These are phyloP conservation scores for Geum urbanum DNA, from an alignment of 306 rosid genomes.

Conservation along the genomic window DNA sequence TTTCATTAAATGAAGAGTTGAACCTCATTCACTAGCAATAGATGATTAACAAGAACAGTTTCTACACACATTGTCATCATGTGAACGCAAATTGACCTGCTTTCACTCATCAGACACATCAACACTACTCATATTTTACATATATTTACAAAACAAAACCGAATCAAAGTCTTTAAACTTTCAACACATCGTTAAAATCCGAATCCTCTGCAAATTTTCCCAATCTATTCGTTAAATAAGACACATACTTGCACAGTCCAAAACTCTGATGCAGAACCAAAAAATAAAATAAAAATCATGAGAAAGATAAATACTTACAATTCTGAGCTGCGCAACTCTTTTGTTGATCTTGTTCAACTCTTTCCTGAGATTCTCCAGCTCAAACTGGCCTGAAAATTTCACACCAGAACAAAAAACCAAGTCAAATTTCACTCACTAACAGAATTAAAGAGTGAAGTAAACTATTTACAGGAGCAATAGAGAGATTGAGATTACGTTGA, in stretches of 20 bases:
- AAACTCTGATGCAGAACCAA: neutral
- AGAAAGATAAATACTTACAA: slow-evolving; percentile 32
- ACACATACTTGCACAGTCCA: neutral
- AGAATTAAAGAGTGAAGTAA: neutral
- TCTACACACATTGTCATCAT: neutral
- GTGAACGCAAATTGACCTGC: neutral
- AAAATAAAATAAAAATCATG: neutral
- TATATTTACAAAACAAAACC: neutral
- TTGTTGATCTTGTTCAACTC: slow-evolving; percentile 76
- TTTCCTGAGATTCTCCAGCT: slow-evolving; percentile 63
- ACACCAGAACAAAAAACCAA: neutral
- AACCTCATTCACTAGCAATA: neutral
- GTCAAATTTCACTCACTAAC: neutral
- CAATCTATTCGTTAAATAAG: neutral
- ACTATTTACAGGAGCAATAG: neutral
- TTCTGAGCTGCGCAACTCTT: slow-evolving; percentile 61
- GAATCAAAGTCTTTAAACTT: neutral
- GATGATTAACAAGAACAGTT: neutral
- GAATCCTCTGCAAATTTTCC: neutral
- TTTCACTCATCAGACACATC: neutral
- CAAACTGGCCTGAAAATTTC: slow-evolving; percentile 52
- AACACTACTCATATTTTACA: no score
- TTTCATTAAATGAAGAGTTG: neutral
- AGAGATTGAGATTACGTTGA: slow-evolving; percentile 43
- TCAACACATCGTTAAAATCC: neutral